Conservation (phyloP, 2,329 filamentous ascomycete species). For the Nothopassalora personata region DNA sequence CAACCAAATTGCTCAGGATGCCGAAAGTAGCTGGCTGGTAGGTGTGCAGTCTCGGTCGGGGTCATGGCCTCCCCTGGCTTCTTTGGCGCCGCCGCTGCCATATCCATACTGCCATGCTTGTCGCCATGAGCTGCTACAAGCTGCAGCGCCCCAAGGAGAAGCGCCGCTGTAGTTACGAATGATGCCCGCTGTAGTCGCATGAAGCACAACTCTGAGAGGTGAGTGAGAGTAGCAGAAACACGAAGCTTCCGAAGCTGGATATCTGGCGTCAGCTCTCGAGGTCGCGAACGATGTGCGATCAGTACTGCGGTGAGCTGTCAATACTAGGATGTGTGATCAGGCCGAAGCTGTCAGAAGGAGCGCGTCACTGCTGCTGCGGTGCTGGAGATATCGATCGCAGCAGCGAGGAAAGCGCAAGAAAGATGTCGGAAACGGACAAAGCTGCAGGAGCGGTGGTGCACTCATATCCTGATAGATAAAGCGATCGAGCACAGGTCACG, state of each 20-base stretch:
- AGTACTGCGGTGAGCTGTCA: neutral
- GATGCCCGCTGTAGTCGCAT: conserved; percentile 11
- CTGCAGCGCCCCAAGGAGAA: conserved; percentile 39
- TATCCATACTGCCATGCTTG: conserved; percentile 25
- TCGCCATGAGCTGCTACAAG: conserved; percentile 40
- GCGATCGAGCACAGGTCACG: neutral
- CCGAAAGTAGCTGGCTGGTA: conserved; percentile 51
- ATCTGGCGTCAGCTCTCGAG: neutral
- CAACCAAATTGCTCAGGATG: conserved; percentile 49
- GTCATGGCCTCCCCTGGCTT: conserved; percentile 22
- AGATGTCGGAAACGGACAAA: neutral
- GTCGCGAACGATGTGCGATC: neutral
- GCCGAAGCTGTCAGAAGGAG: neutral
- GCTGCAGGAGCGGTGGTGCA: neutral
- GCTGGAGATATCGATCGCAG: neutral
- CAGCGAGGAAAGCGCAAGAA: neutral
- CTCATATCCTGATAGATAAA: neutral
- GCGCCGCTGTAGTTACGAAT: conserved; percentile 25
- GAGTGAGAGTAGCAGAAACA: neutral
- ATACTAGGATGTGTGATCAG: neutral
- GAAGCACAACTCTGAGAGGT: neutral
- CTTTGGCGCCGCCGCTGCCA: conserved; percentile 11
- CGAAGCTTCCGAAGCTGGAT: neutral
- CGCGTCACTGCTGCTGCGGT: neutral
- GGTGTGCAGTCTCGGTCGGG: conserved; percentile 23